These are phyloP conservation scores for Xylaria sp. DNA, from an alignment of 2,329 filamentous ascomycete species.

Conservation along the genomic window DNA sequence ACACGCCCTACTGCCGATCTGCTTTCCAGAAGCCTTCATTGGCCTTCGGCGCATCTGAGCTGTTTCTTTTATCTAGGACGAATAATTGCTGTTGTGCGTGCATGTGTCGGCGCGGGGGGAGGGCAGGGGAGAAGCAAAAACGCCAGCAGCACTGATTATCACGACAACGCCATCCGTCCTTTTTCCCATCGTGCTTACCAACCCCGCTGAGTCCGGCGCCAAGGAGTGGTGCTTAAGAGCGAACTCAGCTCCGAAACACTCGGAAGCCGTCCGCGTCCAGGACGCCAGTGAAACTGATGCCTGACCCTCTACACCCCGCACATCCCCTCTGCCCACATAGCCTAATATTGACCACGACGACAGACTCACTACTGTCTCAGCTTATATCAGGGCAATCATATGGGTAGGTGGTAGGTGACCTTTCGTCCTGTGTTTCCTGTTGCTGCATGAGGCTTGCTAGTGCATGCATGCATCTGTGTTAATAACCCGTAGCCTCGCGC, in stretches of 20 bases:
- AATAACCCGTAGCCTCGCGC: neutral
- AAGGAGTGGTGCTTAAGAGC: neutral
- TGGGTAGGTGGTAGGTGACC: neutral
- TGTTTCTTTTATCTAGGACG: neutral
- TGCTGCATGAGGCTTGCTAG: neutral
- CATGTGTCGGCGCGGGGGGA: too few species aligned
- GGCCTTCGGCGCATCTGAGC: neutral
- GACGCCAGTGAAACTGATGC: slow-evolving; percentile 3
- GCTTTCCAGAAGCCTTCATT: neutral
- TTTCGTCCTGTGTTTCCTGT: neutral
- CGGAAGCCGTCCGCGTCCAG: slow-evolving; percentile 7
- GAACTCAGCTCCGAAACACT: neutral
- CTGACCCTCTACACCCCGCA: neutral
- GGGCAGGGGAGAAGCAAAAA: neutral
- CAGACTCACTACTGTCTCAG: neutral
- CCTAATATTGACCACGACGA: neutral
- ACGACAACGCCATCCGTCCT: neutral
- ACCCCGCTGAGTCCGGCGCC: neutral
- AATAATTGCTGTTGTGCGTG: neutral
- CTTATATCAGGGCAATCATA: neutral
- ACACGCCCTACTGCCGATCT: neutral
- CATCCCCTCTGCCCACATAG: neutral
- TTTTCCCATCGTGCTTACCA: neutral
- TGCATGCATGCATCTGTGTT: neutral
- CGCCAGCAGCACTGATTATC: neutral